Percentiles rank a stretch among this genome's conserved stretches.
Conservation (phyloP, 805 yeast genomes). For the Candida bentonensis region DNA sequence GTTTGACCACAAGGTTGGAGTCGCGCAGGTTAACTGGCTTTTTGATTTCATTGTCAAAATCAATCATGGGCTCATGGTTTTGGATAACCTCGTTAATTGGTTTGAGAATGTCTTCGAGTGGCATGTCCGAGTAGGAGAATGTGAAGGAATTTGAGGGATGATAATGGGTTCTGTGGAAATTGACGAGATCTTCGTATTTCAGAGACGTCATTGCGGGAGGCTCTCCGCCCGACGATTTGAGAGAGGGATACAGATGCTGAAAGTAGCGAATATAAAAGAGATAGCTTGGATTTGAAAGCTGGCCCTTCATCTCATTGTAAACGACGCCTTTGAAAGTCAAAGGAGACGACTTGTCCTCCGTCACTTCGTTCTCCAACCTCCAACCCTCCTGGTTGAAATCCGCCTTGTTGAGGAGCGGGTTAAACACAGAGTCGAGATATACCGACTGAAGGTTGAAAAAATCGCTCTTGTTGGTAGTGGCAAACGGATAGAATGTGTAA, state of each 20-base stretch:
- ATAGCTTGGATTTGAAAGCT: constrained; percentile 77
- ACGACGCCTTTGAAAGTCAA: constrained; percentile 87
- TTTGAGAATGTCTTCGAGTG: constrained; percentile 45
- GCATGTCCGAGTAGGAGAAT: constrained; percentile 74
- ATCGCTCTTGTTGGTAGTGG: constrained; percentile 80
- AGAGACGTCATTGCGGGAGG: constrained; percentile 67
- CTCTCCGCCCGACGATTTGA: constrained; percentile 90
- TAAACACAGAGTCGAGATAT: constrained; percentile 74
- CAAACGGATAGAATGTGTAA: constrained; percentile 89
- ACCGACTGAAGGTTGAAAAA: constrained; percentile 74
- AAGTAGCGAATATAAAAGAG: constrained; percentile 74
- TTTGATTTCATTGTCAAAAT: constrained; percentile 17
- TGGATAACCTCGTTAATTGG: constrained; percentile 38
- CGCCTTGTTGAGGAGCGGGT: constrained; percentile 60
- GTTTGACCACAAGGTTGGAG: constrained; percentile 12
- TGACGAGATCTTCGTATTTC: constrained; percentile 57
- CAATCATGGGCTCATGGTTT: constrained; percentile 30
- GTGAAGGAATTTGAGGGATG: constrained; percentile 86
- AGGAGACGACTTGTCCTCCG: constrained; percentile 44
- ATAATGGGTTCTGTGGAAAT: constrained; percentile 62
- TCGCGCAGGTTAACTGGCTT: constrained; percentile 10
- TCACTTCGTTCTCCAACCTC: constrained; percentile 69
- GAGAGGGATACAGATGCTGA: constrained; percentile 67
- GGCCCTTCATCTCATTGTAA: constrained; percentile 97
- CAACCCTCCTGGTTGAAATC: constrained; percentile 96